These are phyloP conservation scores for Fusarium tanahbumbuense DNA, from an alignment of 2,329 filamentous ascomycete species.

Conservation along the genomic window DNA sequence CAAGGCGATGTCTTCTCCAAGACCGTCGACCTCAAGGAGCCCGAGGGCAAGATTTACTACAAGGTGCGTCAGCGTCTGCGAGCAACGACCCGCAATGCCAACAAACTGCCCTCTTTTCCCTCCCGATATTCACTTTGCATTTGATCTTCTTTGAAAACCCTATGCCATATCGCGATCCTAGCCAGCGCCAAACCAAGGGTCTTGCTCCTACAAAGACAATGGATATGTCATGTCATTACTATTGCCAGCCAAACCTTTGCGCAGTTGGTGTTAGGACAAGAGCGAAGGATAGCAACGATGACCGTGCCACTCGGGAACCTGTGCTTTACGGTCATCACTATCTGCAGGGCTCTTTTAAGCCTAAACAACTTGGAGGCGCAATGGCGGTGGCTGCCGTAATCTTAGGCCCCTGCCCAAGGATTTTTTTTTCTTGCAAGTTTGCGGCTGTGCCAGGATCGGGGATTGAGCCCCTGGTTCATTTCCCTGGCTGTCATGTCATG, in stretches of 20 bases:
- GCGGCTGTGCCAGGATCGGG: conserved; percentile 29
- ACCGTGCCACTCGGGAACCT: conserved; percentile 31
- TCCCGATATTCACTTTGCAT: conserved; percentile 22
- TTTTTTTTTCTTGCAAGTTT: conserved; percentile 37
- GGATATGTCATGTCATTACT: background rate
- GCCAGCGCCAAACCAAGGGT: conserved; percentile 17
- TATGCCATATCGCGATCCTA: conserved; percentile 2
- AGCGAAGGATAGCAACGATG: conserved; percentile 18
- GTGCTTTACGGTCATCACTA: conserved; percentile 40
- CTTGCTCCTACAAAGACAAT: conserved; percentile 6
- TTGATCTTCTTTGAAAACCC: conserved; percentile 7
- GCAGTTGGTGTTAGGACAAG: conserved; percentile 29
- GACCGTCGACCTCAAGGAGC: conserved; percentile 76
- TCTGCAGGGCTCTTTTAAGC: conserved; percentile 40
- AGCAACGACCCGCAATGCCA: conserved; percentile 18
- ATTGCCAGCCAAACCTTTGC: conserved; percentile 12
- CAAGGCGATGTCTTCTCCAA: conserved; percentile 81
- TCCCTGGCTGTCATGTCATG: conserved; percentile 43
- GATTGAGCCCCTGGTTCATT: conserved; percentile 31
- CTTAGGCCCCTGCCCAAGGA: conserved; percentile 27
- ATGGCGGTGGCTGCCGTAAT: conserved; percentile 42
- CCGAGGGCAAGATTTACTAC: conserved; percentile 83
- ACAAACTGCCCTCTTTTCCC: conserved; percentile 16
- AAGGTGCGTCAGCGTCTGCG: conserved; percentile 74
- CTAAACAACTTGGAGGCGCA: conserved; percentile 40